Evolutionary conservation across 2,329 filamentous ascomycete genomes (phyloP).

Genomic region (Xylaria arbuscula): DNA sequence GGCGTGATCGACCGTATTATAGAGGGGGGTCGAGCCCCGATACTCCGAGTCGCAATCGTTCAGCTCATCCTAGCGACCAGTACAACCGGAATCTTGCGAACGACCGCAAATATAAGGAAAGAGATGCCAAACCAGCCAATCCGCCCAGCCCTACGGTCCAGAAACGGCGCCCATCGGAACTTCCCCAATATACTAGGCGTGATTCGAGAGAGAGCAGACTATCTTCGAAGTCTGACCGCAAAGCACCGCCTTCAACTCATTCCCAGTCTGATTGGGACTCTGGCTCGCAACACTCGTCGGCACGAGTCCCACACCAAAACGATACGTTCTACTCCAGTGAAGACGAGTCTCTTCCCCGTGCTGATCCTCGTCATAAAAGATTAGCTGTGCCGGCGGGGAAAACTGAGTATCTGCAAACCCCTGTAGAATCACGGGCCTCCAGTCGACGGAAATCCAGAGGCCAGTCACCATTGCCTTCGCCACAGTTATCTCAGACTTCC

Average conservation of each 20-base stretch:
- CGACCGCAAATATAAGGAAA: constrained; percentile 43
- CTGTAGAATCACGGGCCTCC: constrained; percentile 39
- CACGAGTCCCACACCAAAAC: constrained; percentile 38
- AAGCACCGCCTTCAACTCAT: constrained; percentile 34
- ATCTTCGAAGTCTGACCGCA: constrained; percentile 36
- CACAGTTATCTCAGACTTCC: constrained; percentile 43
- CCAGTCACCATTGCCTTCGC: constrained; percentile 45
- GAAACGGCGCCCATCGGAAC: constrained; percentile 45
- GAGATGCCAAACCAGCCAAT: constrained; percentile 34
- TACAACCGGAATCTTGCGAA: constrained; percentile 40
- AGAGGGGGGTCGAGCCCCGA: constrained; percentile 43
- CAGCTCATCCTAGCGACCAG: constrained; percentile 40
- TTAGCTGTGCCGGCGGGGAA: constrained; percentile 40
- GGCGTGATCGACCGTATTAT: constrained; percentile 48
- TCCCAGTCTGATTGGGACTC: constrained; percentile 44
- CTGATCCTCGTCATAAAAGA: constrained; percentile 41
- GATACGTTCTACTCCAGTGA: constrained; percentile 49
- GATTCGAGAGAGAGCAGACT: constrained; percentile 43
- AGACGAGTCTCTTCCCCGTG: constrained; percentile 43
- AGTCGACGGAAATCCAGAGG: constrained; percentile 42
- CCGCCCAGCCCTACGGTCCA: constrained; percentile 43
- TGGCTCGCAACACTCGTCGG: constrained; percentile 40
- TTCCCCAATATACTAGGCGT: constrained; percentile 41
- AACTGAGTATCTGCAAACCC: constrained; percentile 40
- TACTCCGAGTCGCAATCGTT: constrained; percentile 39